Conservation (phyloP, 352 stramenopile genomes). For the Achlya hypogyna region DNA sequence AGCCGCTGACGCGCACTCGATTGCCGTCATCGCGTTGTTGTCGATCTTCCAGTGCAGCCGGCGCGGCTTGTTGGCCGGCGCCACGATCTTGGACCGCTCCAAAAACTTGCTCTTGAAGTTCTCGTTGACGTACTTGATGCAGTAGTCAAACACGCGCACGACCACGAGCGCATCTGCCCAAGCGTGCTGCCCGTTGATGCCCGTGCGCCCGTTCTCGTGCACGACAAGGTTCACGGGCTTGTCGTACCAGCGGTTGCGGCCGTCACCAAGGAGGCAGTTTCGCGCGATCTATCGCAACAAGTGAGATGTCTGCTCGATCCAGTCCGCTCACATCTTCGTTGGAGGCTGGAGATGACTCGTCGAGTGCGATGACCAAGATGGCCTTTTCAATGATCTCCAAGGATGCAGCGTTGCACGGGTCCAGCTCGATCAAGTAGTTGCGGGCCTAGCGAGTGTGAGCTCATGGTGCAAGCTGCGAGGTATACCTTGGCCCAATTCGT, state of each 20-base stretch:
- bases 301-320: background rate
- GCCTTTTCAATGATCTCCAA: slow-evolving; percentile 90
- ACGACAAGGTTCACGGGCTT: slow-evolving; percentile 97
- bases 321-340: slow-evolving; percentile 57
- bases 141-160: slow-evolving; percentile 90
- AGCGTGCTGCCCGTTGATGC: slow-evolving; percentile 93
- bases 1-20: slow-evolving; percentile 80
- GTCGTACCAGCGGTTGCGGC: slow-evolving; percentile 96
- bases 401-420: slow-evolving; percentile 81
- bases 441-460: slow-evolving; percentile 32
- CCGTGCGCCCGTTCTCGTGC: slow-evolving; percentile 92
- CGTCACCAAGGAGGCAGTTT: slow-evolving; percentile 79
- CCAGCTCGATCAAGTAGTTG: slow-evolving; percentile 73
- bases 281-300: slow-evolving; percentile 49
- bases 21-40: slow-evolving; percentile 64
- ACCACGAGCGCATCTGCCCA: slow-evolving; percentile 97
- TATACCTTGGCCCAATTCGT: slow-evolving; percentile 90
- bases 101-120: slow-evolving; percentile 84
- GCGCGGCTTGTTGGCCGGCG: slow-evolving; percentile 55
- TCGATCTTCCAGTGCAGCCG: slow-evolving; percentile 77
- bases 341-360: slow-evolving; percentile 73
- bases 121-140: slow-evolving; percentile 87
- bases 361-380: slow-evolving; percentile 89
- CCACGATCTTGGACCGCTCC: slow-evolving; percentile 58
- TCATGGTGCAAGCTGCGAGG: background rate